Evolutionary conservation across 164 flowering plant species (phyloP), one percentile per base, ranked within the genome.

Genomic region (Amborella trichopoda): DNA sequence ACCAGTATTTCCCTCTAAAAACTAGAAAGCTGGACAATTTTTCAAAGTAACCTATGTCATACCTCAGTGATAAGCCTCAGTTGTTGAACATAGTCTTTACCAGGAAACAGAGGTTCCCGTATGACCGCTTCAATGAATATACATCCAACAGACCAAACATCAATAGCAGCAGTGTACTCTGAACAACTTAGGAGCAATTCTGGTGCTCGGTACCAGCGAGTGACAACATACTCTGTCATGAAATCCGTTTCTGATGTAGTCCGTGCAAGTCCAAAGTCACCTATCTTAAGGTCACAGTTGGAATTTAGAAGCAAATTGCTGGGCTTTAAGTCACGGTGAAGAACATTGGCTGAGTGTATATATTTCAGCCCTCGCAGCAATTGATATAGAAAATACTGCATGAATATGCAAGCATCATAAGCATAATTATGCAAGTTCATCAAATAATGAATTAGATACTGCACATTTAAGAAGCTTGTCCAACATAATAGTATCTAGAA

Each of bases 201-300:
- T 44, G 97, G 97, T 39, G 97, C 97, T 28, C 97, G 76, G 40
- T 90, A 90, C 97, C 95, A 90, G 6, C 97, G 80, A 46, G 97
- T 90, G 27, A 89, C 97, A 39, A 89, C 97, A 74, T 90, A 90
- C 59, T 90, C 98, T 2, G 94, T 90, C 98, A 90, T 90, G 67
- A 86, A 90, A 75, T 90, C 96, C 24, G 98, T 80, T 69, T 90
- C 98, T 45, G 96, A 90, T 26, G 95, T 90, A 8, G 96, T 81
- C 66, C 98, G 75, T 32, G 98, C 98, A 59, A 90, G 78, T 26
- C 98, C 98, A 68, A 90, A 90, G 58, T 90, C 97, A 48, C 77
- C 95, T 27, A 90, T 83, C 69, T 86, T 90, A 19, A 90, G 88
- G 67, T 90, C 95, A 59, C 97, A 85, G 52, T 90, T 83, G 17